phyloP scores from a whole-genome alignment of 305 asterid species.

The Coffea humblotiana region DNA sequence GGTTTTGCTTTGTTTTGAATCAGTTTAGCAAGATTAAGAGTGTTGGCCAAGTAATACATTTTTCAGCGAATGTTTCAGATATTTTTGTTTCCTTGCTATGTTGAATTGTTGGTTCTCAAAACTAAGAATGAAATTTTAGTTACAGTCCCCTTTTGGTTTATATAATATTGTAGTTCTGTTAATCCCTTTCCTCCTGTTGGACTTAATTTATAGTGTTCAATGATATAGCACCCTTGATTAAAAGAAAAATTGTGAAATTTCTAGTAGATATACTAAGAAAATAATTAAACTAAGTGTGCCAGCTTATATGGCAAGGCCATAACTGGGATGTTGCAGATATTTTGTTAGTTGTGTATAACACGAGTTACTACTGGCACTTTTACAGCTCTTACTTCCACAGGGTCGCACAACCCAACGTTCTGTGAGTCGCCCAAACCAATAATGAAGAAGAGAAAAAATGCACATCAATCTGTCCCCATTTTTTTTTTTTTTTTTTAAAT shows the following conservation, averaged over 20 bases:
- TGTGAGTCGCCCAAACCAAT: too few relatives aligned
- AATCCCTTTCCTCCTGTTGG: background rate
- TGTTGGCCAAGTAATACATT: slow-evolving; percentile 5
- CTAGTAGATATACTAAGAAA: background rate
- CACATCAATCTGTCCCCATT: too few relatives aligned
- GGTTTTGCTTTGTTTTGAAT: slow-evolving; percentile 13
- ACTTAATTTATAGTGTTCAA: background rate
- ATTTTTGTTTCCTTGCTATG: slow-evolving; percentile 1
- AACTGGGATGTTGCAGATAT: too few relatives aligned
- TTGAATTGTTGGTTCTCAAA: background rate
- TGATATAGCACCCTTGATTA: background rate
- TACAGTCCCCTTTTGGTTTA: background rate
- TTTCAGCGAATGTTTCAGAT: background rate
- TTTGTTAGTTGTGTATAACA: too few relatives aligned
- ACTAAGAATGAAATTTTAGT: slow-evolving; percentile 7
- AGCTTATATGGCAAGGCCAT: background rate
- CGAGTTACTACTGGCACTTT: too few relatives aligned
- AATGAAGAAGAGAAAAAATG: too few relatives aligned
- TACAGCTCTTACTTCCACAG: too few relatives aligned
- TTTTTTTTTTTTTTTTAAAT: too few relatives aligned
- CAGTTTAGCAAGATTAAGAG: background rate
- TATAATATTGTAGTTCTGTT: background rate
- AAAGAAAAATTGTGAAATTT: background rate
- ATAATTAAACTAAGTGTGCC: background rate
- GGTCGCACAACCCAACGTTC: too few relatives aligned